Evolutionary conservation across 768 basidiomycete genomes (phyloP).

Genomic region (Russula ochroleuca): DNA sequence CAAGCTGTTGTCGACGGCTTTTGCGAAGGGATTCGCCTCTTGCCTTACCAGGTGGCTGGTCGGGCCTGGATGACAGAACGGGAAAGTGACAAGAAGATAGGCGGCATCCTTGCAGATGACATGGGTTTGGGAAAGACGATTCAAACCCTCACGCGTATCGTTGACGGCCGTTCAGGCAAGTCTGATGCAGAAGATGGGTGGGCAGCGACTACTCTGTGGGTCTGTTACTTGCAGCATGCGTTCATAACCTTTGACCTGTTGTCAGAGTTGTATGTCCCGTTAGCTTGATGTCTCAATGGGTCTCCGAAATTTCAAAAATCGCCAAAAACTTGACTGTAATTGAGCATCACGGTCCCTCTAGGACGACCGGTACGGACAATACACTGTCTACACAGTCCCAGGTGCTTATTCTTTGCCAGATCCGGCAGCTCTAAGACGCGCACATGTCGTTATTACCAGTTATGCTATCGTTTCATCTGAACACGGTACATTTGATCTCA

Average conservation of each 20-base stretch:
- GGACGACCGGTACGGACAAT: slow-evolving; percentile 56
- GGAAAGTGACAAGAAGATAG: slow-evolving; percentile 70
- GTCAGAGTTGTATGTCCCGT: slow-evolving; percentile 82
- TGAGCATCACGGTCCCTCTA: slow-evolving; percentile 76
- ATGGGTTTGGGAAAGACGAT: slow-evolving; percentile 92
- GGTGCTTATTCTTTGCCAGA: slow-evolving; percentile 39
- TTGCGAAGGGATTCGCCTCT: slow-evolving; percentile 56
- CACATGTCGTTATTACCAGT: slow-evolving; percentile 80
- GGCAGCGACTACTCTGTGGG: slow-evolving; percentile 67
- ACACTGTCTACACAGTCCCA: not conserved
- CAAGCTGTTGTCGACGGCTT: slow-evolving; percentile 78
- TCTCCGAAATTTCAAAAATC: slow-evolving; percentile 73
- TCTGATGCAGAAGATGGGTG: slow-evolving; percentile 70
- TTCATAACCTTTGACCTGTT: not conserved
- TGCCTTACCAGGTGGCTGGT: slow-evolving; percentile 87
- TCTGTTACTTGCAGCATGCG: slow-evolving; percentile 8
- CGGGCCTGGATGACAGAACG: slow-evolving; percentile 84
- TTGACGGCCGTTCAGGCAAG: slow-evolving; percentile 69
- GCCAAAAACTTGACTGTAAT: slow-evolving; percentile 61
- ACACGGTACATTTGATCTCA: slow-evolving; percentile 48
- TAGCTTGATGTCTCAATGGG: slow-evolving; percentile 88
- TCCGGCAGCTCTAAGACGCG: slow-evolving; percentile 46
- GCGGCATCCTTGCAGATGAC: slow-evolving; percentile 90
- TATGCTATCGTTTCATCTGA: slow-evolving; percentile 84
- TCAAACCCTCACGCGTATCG: slow-evolving; percentile 82